Base-by-base conservation (phyloP, 1,284 basidiomycete species). In the Rhodofomes roseus region DNA sequence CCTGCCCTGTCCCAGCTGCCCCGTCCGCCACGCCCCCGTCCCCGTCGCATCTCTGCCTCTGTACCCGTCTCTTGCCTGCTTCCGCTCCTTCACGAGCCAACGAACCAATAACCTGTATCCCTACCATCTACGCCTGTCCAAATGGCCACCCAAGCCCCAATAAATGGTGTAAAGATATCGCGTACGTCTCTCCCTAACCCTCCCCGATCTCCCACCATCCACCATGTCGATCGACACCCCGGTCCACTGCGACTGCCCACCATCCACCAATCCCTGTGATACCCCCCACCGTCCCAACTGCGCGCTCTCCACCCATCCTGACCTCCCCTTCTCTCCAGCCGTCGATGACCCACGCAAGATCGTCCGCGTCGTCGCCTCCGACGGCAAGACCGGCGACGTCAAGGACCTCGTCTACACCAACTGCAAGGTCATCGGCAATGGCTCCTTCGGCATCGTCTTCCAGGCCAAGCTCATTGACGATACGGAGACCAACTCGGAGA, bases 361-460 rank as follows among this genome's bases (percentile, higher is more conserved):
- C 69, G 90, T 97, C 78, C 95, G 93, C 74, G 96, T 99, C 68
- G 82, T 92, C 70, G 96, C 96, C 63, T 93, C 91, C 64, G 93
- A 97, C 71, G 96, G 97, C 77, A 97, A 95, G 84, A 82, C 90
- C 4, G 95, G 93, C 68, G 90, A 93, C 60, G 89, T 92, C 66
- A 84, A 85, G 71, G 92, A 96, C 69, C 88, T 99, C 70, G 86
- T 89, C 54, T 99, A 99, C 81, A 97, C 93, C 69, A 95, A 93
- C 77, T 97, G 93, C 85, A 98, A 98, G 78, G 93, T 99, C 71
- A 93, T 96, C 72, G 96, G 97, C 61, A 99, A 99, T 73, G 97
- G 96, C 74, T 96, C 93, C 62, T 99, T 99, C 71, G 97, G 97
- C 69, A 96, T 99, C 73, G 97, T 99, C 65, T 99, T 97, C 77